These are phyloP conservation scores for Peronosclerospora sorghi DNA, from an alignment of 352 stramenopile genomes.

Conservation along the genomic window DNA sequence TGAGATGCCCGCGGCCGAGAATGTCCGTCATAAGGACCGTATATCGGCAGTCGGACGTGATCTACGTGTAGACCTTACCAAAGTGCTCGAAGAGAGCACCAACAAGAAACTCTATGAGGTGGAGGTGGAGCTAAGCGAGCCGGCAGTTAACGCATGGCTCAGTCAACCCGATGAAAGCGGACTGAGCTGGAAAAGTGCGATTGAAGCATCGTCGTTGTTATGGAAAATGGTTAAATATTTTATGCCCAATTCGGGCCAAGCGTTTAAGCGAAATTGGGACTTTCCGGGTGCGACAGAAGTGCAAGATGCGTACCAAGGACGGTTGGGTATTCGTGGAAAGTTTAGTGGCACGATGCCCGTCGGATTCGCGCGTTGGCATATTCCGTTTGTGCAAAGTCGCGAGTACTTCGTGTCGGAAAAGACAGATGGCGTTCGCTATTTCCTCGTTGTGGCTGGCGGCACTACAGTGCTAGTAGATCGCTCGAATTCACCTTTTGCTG, in stretches of 20 bases:
- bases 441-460: constrained; percentile 72
- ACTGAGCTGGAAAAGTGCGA: constrained; percentile 61
- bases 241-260: constrained; percentile 68
- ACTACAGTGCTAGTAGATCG: constrained; percentile 64
- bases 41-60: constrained; percentile 65
- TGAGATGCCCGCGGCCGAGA: constrained; percentile 62
- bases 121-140: constrained; percentile 64
- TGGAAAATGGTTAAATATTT: constrained; percentile 83
- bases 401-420: constrained; percentile 88
- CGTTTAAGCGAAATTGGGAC: constrained; percentile 71
- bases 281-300: constrained; percentile 58
- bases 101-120: constrained; percentile 67
- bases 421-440: constrained; percentile 87
- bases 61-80: constrained; percentile 74
- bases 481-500: constrained; percentile 69
- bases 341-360: constrained; percentile 88
- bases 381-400: constrained; percentile 67
- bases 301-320: constrained; percentile 70
- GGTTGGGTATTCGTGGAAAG: constrained; percentile 59
- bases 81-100: constrained; percentile 67
- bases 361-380: constrained; percentile 85
- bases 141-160: constrained; percentile 64
- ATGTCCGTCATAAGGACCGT: constrained; percentile 64
- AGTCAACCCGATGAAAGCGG: constrained; percentile 59
- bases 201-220: constrained; percentile 46